Evolutionary conservation across 1,284 basidiomycete genomes (phyloP).

Genomic region (Cryptococcus sp.): DNA sequence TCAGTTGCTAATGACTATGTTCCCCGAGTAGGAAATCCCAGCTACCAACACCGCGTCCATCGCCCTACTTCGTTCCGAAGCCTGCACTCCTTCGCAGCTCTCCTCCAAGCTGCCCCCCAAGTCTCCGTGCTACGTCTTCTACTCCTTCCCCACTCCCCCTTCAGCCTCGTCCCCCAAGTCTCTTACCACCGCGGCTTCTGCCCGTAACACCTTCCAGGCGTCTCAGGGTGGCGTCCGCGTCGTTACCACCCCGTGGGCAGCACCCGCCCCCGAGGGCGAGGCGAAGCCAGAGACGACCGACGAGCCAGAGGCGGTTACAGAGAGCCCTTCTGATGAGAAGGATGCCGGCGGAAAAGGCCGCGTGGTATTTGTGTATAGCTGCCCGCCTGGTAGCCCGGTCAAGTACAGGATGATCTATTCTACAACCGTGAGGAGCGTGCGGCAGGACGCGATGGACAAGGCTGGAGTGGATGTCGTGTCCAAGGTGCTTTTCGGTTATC

Average conservation of each 20-base stretch:
- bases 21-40: conserved; percentile 34
- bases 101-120: conserved; percentile 43
- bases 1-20: background rate
- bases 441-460: conserved; percentile 58
- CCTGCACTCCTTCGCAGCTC: conserved; percentile 51
- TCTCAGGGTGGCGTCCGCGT: conserved; percentile 36
- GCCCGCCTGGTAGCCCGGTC: conserved; percentile 71
- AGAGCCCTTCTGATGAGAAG: conserved; percentile 1
- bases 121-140: conserved; percentile 61
- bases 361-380: conserved; percentile 81
- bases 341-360: conserved; percentile 30
- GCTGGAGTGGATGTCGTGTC: conserved; percentile 49
- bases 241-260: conserved; percentile 18
- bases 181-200: conserved; percentile 5
- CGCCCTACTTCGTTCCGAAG: conserved; percentile 37
- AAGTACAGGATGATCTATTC: conserved; percentile 85
- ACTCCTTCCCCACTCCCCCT: conserved; percentile 60
- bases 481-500: conserved; percentile 30
- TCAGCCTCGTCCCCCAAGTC: conserved; percentile 11
- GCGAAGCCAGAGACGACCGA: conserved; percentile 8
- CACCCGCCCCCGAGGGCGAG: conserved; percentile 12
- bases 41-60: conserved; percentile 27
- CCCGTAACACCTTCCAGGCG: conserved; percentile 43
- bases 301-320: conserved; percentile 4
- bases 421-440: conserved; percentile 60